Base-by-base conservation (phyloP, 129 eudicot species). In the Helichrysum umbraculigerum region DNA sequence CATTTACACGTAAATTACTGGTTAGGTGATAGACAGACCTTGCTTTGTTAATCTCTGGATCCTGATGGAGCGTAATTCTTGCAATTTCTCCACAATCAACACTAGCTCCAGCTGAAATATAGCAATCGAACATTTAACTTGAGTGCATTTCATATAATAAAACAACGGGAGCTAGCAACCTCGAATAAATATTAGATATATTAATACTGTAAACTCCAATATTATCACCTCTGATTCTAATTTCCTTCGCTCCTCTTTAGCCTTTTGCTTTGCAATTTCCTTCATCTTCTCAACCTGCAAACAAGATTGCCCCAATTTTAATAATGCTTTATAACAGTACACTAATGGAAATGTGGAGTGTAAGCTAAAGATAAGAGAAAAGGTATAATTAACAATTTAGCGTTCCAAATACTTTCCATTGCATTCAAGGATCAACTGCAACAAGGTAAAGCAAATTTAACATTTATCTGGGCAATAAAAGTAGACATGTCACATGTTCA, bases 251-350 rank as follows among this genome's bases (percentile, higher is more conserved):
- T 91, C 98, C 81, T 94, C 98, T 75, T 88, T 91, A 33, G 90
- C 97, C 79, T 94, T 94, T 70, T 85, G 79, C 79, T 84, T 94
- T 68, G 97, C 98, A 67, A 94, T 89, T 79, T 89, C 93, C 91
- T 91, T 91, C 98, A 94, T 91, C 85, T 94, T 91, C 79, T 94
- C 96, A 34, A 94, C 96, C 98, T 93, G 87, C 81, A 83, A 34
- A 82, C 20, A 25, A 10, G 76, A 20, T 74, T 16, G 60, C 16
- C 34, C 1, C 44, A 22, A 25, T 58, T 58, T 32, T 59, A 33
- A 51, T 21, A 42, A 44, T 4, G 60, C 71, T 33, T 33, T 63
- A n/a, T 28, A 44, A 74, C 29, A 16, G 6, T 25, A 66, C 35
- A 58, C 54, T 2, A 16, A 20, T n/a, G 44, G 4, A 77, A 34